Percentiles rank a stretch among this genome's conserved stretches.
Evolutionary conservation across 2,329 filamentous ascomycete species (phyloP).

Genomic region (Sporothrix brasiliensis): DNA sequence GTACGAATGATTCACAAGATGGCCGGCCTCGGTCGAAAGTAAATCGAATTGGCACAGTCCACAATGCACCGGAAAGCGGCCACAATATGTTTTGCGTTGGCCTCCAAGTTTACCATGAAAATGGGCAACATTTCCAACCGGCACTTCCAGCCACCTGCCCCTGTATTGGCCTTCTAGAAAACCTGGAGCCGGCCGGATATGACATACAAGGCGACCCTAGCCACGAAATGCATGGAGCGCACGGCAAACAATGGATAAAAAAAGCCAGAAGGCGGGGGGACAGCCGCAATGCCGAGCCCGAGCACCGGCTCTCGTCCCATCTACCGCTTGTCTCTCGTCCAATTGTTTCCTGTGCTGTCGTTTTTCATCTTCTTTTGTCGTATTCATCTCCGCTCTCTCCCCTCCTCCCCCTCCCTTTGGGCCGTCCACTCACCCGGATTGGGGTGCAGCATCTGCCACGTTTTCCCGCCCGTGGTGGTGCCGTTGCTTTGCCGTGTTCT

Average conservation of each 20-base stretch:
- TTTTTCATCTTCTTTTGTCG: neutral
- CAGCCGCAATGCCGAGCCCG: constrained; percentile 19
- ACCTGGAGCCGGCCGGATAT: too few relatives aligned
- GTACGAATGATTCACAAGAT: too few relatives aligned
- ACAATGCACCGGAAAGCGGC: too few relatives aligned
- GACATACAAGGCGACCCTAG: too few relatives aligned
- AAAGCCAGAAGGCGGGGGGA: constrained; percentile 3
- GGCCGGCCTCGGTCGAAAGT: too few relatives aligned
- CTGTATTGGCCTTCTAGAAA: too few relatives aligned
- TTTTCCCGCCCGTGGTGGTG: neutral
- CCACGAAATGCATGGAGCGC: neutral
- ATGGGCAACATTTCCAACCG: too few relatives aligned
- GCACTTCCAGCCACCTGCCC: too few relatives aligned
- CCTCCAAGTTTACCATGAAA: too few relatives aligned
- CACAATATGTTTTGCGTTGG: too few relatives aligned
- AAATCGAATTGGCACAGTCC: too few relatives aligned
- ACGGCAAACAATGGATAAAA: neutral
- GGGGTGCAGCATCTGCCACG: constrained; percentile 18
- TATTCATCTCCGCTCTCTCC: neutral
- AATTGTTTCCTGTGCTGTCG: neutral
- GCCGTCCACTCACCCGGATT: constrained; percentile 28
- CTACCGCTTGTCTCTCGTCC: neutral
- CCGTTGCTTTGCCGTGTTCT: neutral
- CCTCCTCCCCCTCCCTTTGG: neutral
- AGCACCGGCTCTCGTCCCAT: neutral